These are phyloP conservation scores for Roridomyces roridus DNA, from an alignment of 768 basidiomycete genomes.

Conservation along the genomic window DNA sequence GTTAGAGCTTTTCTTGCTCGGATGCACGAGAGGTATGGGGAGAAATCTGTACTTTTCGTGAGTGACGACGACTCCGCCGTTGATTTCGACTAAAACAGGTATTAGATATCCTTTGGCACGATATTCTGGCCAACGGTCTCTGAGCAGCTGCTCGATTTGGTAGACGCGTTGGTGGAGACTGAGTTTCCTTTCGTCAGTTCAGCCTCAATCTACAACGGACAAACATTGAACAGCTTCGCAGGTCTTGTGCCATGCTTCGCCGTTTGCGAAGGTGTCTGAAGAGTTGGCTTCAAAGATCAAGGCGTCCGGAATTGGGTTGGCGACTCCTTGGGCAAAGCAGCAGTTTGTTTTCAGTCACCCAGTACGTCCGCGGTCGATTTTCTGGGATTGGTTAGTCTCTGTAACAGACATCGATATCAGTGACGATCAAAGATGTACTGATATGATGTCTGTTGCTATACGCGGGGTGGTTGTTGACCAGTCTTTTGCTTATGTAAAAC, in stretches of 20 bases:
- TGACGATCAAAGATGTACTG: too few relatives aligned
- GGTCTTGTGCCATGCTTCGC: conserved; percentile 11
- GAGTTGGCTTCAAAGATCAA: not conserved
- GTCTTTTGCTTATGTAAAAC: too few relatives aligned
- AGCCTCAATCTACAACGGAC: too few relatives aligned
- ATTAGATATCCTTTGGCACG: conserved; percentile 8
- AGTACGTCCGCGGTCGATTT: too few relatives aligned
- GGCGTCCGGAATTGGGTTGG: not conserved
- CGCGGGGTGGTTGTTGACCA: too few relatives aligned
- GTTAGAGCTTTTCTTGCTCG: not conserved
- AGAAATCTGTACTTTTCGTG: conserved; percentile 3
- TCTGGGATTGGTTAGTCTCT: too few relatives aligned
- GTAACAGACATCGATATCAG: too few relatives aligned
- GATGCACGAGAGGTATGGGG: not conserved
- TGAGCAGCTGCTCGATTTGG: not conserved
- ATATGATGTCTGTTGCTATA: too few relatives aligned
- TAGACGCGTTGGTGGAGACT: conserved; percentile 6
- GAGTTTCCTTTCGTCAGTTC: conserved; percentile 1
- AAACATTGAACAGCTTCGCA: not conserved
- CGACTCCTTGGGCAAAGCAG: conserved; percentile 6
- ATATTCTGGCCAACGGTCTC: conserved; percentile 6
- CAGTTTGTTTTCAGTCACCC: conserved; percentile 8
- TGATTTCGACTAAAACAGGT: not conserved
- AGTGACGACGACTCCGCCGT: not conserved
- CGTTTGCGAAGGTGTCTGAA: not conserved